Evolutionary conservation across 2,329 filamentous ascomycete genomes (phyloP).

Genomic region (Fusarium austroafricanum): DNA sequence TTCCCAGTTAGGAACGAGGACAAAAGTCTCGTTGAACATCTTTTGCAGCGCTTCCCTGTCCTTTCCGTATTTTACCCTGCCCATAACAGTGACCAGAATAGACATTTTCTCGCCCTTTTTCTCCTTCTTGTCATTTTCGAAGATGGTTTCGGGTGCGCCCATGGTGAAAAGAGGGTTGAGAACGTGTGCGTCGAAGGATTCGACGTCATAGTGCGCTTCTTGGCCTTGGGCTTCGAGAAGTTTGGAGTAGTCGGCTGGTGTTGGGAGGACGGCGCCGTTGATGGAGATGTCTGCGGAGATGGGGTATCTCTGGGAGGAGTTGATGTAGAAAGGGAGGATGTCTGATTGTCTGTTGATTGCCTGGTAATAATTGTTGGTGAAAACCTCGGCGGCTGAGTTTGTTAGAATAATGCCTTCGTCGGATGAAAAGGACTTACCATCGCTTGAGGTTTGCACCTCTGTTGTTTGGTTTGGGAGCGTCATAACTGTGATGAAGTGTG

Average conservation of each 20-base stretch:
- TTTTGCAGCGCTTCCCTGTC: slow-evolving; percentile 71
- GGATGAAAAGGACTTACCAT: slow-evolving; percentile 53
- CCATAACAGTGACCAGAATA: slow-evolving; percentile 79
- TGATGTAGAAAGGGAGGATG: slow-evolving; percentile 78
- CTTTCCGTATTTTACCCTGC: slow-evolving; percentile 76
- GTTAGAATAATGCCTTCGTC: slow-evolving; percentile 21
- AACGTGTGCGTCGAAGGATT: slow-evolving; percentile 81
- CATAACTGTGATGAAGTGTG: slow-evolving; percentile 43
- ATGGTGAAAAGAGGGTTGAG: slow-evolving; percentile 75
- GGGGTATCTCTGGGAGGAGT: slow-evolving; percentile 63
- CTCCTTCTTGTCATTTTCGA: slow-evolving; percentile 57
- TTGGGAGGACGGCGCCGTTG: slow-evolving; percentile 77
- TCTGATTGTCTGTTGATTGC: slow-evolving; percentile 73
- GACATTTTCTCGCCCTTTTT: slow-evolving; percentile 70
- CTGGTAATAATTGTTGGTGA: slow-evolving; percentile 80
- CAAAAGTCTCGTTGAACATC: slow-evolving; percentile 83
- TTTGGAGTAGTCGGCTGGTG: slow-evolving; percentile 73
- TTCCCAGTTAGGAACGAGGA: slow-evolving; percentile 82
- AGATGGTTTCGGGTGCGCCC: slow-evolving; percentile 63
- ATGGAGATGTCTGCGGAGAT: slow-evolving; percentile 78
- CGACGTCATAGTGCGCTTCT: slow-evolving; percentile 75
- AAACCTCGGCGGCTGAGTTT: slow-evolving; percentile 72
- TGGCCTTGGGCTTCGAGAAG: slow-evolving; percentile 74
- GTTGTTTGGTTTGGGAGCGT: slow-evolving; percentile 55
- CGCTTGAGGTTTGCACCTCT: slow-evolving; percentile 59